These are phyloP conservation scores for Durusdinium trenchii DNA, from an alignment of 73 alveolate genomes.

Conservation along the genomic window DNA sequence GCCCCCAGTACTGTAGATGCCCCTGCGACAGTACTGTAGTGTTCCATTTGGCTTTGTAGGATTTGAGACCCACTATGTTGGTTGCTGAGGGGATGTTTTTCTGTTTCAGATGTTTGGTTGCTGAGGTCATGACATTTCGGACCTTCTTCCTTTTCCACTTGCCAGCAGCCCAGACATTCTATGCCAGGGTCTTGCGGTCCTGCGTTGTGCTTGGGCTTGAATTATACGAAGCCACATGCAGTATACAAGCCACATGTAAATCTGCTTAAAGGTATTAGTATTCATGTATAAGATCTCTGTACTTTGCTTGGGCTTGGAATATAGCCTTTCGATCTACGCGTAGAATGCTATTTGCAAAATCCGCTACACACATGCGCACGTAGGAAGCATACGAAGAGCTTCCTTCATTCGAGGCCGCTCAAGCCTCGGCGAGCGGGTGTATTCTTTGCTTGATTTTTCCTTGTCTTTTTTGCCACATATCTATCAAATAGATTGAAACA, in stretches of 20 bases:
- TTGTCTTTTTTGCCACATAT: neutral
- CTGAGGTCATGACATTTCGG: constrained; percentile 67
- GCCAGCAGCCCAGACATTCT: neutral
- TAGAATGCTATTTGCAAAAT: no score
- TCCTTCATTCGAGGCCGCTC: constrained; percentile 60
- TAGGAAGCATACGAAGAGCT: constrained; percentile 89
- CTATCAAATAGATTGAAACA: no score
- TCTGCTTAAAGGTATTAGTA: no score
- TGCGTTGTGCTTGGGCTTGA: neutral
- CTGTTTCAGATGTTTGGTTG: neutral
- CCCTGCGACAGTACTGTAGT: no score
- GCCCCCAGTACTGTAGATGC: neutral
- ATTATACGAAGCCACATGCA: no score
- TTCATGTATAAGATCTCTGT: no score
- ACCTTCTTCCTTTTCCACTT: constrained; percentile 79
- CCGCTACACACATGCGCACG: neutral
- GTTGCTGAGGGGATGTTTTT: no score
- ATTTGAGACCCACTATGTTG: no score
- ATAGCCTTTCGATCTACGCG: no score
- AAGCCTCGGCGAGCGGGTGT: neutral
- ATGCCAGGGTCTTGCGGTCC: neutral
- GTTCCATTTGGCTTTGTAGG: no score
- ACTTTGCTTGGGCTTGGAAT: no score
- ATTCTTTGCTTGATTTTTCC: neutral
- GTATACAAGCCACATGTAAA: no score